Percentiles rank a stretch among this genome's conserved stretches.
These are phyloP conservation scores for Argentina anserina DNA, from an alignment of 306 rosid species.

Conservation along the genomic window DNA sequence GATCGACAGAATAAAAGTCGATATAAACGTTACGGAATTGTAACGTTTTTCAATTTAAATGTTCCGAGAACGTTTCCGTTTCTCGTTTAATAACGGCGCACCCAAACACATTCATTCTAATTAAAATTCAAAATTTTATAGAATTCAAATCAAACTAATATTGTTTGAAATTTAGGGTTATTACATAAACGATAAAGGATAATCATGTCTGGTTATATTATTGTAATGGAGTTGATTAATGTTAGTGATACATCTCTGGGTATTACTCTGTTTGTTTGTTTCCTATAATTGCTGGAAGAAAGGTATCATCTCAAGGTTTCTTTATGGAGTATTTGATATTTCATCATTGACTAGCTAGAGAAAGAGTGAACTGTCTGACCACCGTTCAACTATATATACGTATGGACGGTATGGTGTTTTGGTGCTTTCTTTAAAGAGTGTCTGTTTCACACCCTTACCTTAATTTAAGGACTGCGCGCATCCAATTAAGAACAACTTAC, in stretches of 20 bases:
- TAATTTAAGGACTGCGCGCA: not conserved
- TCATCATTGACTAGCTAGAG: not conserved
- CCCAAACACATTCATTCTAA: too few species aligned
- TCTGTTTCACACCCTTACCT: not conserved
- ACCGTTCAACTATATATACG: not conserved
- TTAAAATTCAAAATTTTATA: too few species aligned
- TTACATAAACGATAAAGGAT: constrained; percentile 9
- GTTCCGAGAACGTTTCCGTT: too few species aligned
- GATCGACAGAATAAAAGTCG: too few species aligned
- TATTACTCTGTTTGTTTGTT: constrained; percentile 2
- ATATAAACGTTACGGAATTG: too few species aligned
- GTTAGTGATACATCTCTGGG: not conserved
- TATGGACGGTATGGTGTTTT: too few species aligned
- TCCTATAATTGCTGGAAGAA: not conserved
- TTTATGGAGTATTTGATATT: not conserved
- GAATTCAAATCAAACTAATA: too few species aligned
- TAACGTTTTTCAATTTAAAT: too few species aligned
- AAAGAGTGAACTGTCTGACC: constrained; percentile 7
- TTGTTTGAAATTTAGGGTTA: too few species aligned
- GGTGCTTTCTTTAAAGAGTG: not conserved
- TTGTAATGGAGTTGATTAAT: constrained; percentile 2
- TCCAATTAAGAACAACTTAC: not conserved
- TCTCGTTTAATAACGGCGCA: too few species aligned
- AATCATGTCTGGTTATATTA: not conserved
- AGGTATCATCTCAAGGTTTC: not conserved